Evolutionary conservation across 257 asterid species (phyloP).

Genomic region (Echium plantagineum): DNA sequence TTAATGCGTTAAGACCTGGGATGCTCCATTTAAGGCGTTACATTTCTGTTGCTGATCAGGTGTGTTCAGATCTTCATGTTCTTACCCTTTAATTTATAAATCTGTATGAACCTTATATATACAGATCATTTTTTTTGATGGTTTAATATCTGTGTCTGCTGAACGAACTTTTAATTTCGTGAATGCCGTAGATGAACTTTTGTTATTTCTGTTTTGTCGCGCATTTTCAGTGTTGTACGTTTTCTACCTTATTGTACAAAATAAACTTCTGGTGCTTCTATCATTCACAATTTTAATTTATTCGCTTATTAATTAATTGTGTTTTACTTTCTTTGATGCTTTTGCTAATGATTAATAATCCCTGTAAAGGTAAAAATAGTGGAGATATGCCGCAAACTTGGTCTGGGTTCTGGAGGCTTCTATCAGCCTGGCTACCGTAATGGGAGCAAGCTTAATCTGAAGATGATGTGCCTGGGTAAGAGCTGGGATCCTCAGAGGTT

Average conservation of each 20-base stretch:
- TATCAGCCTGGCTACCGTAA: constrained; percentile 62
- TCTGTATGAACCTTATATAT: too few relatives aligned
- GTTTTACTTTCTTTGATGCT: neutral
- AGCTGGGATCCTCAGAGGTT: constrained; percentile 69
- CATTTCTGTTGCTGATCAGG: constrained; percentile 54
- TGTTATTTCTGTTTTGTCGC: neutral
- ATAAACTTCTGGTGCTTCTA: neutral
- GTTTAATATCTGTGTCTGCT: neutral
- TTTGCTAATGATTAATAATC: neutral
- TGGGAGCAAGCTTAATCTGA: constrained; percentile 51
- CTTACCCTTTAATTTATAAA: neutral
- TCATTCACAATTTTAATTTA: neutral
- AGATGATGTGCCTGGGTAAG: constrained; percentile 90
- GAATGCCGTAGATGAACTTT: neutral
- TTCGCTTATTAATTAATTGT: too few relatives aligned
- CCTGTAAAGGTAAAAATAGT: constrained; percentile 44
- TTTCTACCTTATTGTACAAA: neutral
- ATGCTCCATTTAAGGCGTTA: constrained; percentile 59
- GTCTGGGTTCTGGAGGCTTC: constrained; percentile 64
- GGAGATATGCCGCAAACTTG: constrained; percentile 49
- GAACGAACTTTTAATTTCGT: neutral
- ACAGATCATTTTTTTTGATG: neutral
- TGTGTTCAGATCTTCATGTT: constrained; percentile 2
- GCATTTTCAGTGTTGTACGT: neutral
- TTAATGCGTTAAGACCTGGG: constrained; percentile 41